Evolutionary conservation across 805 yeast species (phyloP).

Genomic region (Candida multigemmis): DNA sequence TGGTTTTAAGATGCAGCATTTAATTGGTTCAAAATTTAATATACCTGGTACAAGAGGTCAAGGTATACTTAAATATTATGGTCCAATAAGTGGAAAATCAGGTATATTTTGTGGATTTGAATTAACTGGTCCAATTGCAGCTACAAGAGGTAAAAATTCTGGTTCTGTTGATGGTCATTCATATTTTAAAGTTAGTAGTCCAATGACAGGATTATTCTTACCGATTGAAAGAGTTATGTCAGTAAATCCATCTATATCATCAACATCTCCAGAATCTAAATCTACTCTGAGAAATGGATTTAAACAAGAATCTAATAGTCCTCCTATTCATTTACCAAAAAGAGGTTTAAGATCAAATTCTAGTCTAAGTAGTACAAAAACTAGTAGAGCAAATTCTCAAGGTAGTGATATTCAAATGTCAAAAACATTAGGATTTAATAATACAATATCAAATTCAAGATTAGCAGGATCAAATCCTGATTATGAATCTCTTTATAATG

Average conservation of each 20-base stretch:
- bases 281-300: no score
- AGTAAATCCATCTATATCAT: constrained; percentile 28
- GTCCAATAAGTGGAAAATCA: constrained; percentile 57
- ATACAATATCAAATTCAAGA: no score
- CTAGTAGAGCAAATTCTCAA: no score
- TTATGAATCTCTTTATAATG: no score
- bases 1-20: constrained; percentile 14
- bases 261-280: no score
- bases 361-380: no score
- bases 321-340: no score
- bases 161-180: constrained; percentile 70
- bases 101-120: constrained; percentile 88
- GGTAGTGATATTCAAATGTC: no score
- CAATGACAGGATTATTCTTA: constrained; percentile 70
- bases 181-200: constrained; percentile 58
- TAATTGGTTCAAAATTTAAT: constrained; percentile 25
- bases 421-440: no score
- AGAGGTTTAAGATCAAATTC: no score
- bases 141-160: constrained; percentile 67
- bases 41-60: constrained; percentile 62
- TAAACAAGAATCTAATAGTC: no score
- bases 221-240: constrained; percentile 37
- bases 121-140: constrained; percentile 50
- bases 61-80: constrained; percentile 65
- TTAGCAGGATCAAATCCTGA: no score